Evolutionary conservation across 192 early-diverging fungal genomes (phyloP).

Genomic region (Mortierella alpina): DNA sequence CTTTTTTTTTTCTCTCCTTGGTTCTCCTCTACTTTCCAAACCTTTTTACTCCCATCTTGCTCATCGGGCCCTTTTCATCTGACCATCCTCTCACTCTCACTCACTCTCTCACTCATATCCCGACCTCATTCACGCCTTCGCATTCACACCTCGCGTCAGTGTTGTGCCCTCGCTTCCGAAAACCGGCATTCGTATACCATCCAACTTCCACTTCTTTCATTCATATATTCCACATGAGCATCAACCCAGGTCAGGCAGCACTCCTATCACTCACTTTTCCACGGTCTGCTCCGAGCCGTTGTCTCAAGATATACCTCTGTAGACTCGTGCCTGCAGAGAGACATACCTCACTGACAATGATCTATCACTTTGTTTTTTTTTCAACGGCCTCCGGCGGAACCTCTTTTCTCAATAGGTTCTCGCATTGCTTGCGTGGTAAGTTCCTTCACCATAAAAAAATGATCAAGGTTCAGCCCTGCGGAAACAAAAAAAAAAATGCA

Average conservation of each 20-base stretch:
- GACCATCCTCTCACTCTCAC: background rate
- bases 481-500: background rate
- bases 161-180: background rate
- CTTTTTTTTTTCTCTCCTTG: slow-evolving; percentile 2
- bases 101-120: background rate
- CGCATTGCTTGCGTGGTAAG: slow-evolving; percentile 63
- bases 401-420: slow-evolving; percentile 25
- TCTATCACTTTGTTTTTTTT: background rate
- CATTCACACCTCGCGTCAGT: background rate
- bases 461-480: background rate
- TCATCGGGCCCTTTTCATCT: background rate
- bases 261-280: no score
- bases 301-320: no score
- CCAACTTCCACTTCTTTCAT: background rate
- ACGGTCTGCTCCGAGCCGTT: no score
- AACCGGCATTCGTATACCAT: no score
- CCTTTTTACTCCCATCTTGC: background rate
- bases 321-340: no score
- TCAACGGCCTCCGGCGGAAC: background rate
- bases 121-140: background rate
- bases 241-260: slow-evolving; percentile 13
- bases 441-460: background rate
- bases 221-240: slow-evolving; percentile 9
- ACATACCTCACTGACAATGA: no score
- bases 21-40: background rate